Evolutionary conservation across 352 stramenopile genomes (phyloP).

Genomic region (Phytophthora pisi): DNA sequence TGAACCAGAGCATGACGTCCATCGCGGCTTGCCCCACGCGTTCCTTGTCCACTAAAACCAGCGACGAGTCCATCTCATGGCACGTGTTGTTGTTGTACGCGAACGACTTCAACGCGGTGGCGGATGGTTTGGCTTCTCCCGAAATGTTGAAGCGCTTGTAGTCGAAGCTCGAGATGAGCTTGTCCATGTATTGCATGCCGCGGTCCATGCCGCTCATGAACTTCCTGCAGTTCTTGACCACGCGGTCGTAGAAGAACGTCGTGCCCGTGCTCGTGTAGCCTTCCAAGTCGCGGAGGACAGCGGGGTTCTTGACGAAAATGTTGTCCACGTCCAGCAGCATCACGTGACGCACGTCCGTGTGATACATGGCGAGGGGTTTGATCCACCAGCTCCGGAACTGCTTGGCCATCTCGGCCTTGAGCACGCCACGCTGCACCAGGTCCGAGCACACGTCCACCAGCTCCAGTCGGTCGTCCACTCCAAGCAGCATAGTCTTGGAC

Average conservation of each 20-base stretch:
- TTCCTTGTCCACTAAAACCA: constrained; percentile 39
- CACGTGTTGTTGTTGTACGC: constrained; percentile 54
- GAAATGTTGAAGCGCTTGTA: constrained; percentile 53
- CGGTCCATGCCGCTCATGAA: constrained; percentile 52
- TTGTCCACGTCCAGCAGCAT: constrained; percentile 36
- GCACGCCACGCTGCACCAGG: constrained; percentile 23
- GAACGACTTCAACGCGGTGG: constrained; percentile 48
- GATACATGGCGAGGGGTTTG: constrained; percentile 39
- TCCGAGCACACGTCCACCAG: constrained; percentile 47
- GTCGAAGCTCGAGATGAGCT: constrained; percentile 54
- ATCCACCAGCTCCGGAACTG: constrained; percentile 47
- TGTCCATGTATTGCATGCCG: constrained; percentile 45
- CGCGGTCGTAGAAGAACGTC: constrained; percentile 53
- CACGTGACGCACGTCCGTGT: constrained; percentile 31
- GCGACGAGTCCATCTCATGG: constrained; percentile 61
- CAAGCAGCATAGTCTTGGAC: constrained; percentile 22
- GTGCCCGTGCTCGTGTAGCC: constrained; percentile 45
- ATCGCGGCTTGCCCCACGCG: constrained; percentile 33
- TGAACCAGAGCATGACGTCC: constrained; percentile 42
- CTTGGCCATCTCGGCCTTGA: constrained; percentile 14
- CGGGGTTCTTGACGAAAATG: constrained; percentile 49
- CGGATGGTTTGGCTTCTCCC: constrained; percentile 29
- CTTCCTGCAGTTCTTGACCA: constrained; percentile 48
- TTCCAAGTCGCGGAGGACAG: constrained; percentile 37
- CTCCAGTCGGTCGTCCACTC: constrained; percentile 28